These are phyloP conservation scores for Fusarium floridanum DNA, from an alignment of 2,329 filamentous ascomycete species.

Conservation along the genomic window DNA sequence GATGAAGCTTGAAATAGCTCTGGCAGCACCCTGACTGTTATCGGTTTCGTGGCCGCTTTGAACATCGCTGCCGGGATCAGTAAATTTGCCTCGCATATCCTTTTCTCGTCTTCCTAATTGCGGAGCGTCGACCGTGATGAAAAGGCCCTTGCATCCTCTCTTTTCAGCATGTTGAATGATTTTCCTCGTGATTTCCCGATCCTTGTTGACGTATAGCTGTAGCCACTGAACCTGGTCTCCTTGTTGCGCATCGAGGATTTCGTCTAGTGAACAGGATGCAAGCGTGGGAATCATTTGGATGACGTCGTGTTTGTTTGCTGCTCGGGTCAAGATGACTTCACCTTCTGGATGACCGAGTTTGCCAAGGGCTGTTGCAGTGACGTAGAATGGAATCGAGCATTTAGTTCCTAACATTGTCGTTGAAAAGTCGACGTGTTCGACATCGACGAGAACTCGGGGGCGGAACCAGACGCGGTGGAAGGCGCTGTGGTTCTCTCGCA, in stretches of 20 bases:
- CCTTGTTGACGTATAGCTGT: slow-evolving; percentile 96
- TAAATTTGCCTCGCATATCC: slow-evolving; percentile 87
- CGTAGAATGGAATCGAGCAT: slow-evolving; percentile 90
- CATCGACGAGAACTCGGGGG: slow-evolving; percentile 87
- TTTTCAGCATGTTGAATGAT: slow-evolving; percentile 92
- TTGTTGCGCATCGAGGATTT: slow-evolving; percentile 85
- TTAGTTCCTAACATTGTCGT: slow-evolving; percentile 95
- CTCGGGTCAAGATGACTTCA: slow-evolving; percentile 89
- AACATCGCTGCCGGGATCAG: not conserved
- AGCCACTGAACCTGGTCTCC: slow-evolving; percentile 93
- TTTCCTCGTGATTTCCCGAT: slow-evolving; percentile 88
- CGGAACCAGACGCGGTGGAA: slow-evolving; percentile 98
- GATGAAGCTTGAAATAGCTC: slow-evolving; percentile 72
- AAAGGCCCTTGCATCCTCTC: slow-evolving; percentile 94
- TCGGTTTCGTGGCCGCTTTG: slow-evolving; percentile 58
- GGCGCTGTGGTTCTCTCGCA: slow-evolving; percentile 93
- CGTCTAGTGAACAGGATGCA: slow-evolving; percentile 95
- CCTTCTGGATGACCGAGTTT: slow-evolving; percentile 95
- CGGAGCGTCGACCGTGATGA: slow-evolving; percentile 98
- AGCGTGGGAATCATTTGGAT: slow-evolving; percentile 99
- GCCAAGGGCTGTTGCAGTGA: slow-evolving; percentile 93
- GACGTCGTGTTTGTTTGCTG: slow-evolving; percentile 85
- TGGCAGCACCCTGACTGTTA: slow-evolving; percentile 88
- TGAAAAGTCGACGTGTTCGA: slow-evolving; percentile 85
- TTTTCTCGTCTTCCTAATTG: slow-evolving; percentile 96